A percentile compares a stretch with the other conserved stretches of the same genome.
These are phyloP conservation scores for Cicer judaicum DNA, from an alignment of 306 rosid species.

Conservation along the genomic window DNA sequence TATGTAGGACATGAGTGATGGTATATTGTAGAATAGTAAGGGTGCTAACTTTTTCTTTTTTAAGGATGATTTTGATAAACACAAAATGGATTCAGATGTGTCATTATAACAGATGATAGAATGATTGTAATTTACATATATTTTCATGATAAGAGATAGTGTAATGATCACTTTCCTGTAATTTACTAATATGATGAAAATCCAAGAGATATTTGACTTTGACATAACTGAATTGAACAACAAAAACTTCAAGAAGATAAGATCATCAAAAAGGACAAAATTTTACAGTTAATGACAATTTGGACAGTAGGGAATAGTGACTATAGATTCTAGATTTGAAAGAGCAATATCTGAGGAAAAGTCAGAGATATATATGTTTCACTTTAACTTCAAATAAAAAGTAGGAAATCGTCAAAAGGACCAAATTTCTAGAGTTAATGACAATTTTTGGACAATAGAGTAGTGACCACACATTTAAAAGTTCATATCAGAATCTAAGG, in stretches of 20 bases:
- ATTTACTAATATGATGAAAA: background rate
- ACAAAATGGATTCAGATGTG: background rate
- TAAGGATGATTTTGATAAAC: background rate
- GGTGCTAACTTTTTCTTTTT: slow-evolving; percentile 13
- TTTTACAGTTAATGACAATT: background rate
- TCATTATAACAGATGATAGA: background rate
- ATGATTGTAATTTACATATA: slow-evolving; percentile 9
- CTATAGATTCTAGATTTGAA: too few relatives aligned
- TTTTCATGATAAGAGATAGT: background rate
- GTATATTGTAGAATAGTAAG: slow-evolving; percentile 4
- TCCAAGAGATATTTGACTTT: slow-evolving; percentile 9
- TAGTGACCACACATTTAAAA: slow-evolving; percentile 9
- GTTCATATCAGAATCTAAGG: background rate
- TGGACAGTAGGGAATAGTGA: background rate
- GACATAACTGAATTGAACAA: slow-evolving; percentile 6
- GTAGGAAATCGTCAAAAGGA: background rate
- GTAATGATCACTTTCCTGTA: background rate
- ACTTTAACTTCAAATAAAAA: background rate
- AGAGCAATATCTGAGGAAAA: too few relatives aligned
- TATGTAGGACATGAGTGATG: background rate
- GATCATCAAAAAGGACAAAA: background rate
- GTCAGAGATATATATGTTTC: too few relatives aligned
- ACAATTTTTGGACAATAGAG: slow-evolving; percentile 2
- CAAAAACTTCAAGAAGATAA: background rate
- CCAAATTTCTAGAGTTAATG: slow-evolving; percentile 8